Evolutionary conservation across 176 grass and related monocot species (phyloP), one percentile per base, ranked within the genome.

Genomic region (Oryza glumipatula): DNA sequence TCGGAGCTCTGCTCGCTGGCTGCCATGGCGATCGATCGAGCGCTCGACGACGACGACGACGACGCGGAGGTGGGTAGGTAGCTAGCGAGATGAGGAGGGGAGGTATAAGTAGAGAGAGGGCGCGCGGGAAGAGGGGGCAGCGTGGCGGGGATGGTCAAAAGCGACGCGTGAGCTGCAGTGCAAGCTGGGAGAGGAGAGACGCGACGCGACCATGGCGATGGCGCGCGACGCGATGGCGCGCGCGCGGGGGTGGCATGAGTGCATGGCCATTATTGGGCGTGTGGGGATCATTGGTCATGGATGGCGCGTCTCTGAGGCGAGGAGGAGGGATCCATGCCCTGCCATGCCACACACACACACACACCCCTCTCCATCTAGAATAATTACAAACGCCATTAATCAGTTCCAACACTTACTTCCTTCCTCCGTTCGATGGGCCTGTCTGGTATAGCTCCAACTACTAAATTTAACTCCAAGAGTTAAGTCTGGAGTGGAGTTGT

Each of bases 1-100:
- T 83, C 84, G 0, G 70, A 90, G 70, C 84, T 80, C 39, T 70
- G 70, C 63, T 87, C 84, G 49, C 89, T 90, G 47, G 77, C 30
- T 2, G 84, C 48, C 21, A 67, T 79, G 51, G 39, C 39, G 39
- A 41, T 5, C 30, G 56, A 9, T 61, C 19, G 7, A 61, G 0
- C 21, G n/a, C 56, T 61, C 21, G 21, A 54, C 49, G 51, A 54
- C 49, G 51, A 54, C 49, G 51, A 19, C 35, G 35, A 19, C 49
- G 51, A 19, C 16, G 16, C 5, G 16, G 51, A 2, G 56, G 56
- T 61, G 0, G 21, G 58, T n/a, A 22, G 58, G 58, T 63, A 22
- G n/a, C 8, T 63, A 63, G 58, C 39, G 39, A 41, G 14, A 38
- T 5, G 36, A 23, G 58, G 52, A 58, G 52, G 52, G 16, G n/a